Percentiles rank a stretch among this genome's conserved stretches.
Evolutionary conservation across 441 rosid genomes (phyloP).

Genomic region (Corymbia calophylla): DNA sequence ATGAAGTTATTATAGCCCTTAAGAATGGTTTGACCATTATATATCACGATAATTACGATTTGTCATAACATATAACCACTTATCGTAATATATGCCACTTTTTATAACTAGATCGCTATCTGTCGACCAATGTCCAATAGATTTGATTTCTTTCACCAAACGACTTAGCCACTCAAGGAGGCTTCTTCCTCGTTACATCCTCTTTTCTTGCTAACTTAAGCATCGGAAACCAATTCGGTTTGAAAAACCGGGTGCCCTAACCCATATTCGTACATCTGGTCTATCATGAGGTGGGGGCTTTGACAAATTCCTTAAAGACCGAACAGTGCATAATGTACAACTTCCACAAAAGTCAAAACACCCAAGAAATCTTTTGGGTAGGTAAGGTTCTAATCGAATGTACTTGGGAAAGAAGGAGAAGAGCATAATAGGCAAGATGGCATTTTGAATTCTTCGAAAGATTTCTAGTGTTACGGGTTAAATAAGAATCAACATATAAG

Average conservation of each 20-base stretch:
- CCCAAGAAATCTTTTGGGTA: not conserved
- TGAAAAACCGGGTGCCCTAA: not conserved
- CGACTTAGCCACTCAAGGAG: not conserved
- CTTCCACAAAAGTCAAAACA: not conserved
- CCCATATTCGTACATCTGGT: not conserved
- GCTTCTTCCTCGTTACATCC: not conserved
- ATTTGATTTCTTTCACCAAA: not conserved
- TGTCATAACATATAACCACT: not conserved
- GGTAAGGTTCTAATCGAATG: not conserved
- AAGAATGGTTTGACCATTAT: not conserved
- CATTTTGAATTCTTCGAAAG: not conserved
- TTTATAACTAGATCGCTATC: not conserved
- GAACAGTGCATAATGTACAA: not conserved
- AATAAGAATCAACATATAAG: not conserved
- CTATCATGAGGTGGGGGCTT: not conserved
- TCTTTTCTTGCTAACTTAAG: not conserved
- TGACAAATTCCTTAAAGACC: not conserved
- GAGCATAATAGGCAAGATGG: not conserved
- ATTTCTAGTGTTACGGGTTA: not conserved
- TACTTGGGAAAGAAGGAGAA: not conserved
- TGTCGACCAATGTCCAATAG: accelerated
- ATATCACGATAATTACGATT: not conserved
- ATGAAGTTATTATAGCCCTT: not conserved
- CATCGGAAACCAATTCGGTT: not conserved
- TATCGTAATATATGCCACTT: not conserved